phyloP scores from a whole-genome alignment of 345 rosid species.

The Excoecaria cochinchinensis region DNA sequence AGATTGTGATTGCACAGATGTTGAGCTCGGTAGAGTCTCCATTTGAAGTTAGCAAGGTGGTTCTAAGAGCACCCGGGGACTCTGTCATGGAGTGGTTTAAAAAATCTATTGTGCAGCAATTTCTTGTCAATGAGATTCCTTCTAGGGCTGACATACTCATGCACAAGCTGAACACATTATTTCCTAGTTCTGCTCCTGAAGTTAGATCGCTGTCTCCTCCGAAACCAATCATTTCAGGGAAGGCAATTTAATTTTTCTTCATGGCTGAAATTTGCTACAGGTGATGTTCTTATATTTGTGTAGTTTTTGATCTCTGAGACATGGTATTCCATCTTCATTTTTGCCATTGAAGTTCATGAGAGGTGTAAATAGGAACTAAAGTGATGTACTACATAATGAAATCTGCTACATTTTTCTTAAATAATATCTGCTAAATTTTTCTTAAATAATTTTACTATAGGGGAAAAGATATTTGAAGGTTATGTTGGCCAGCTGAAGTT shows the following conservation, averaged over 20 bases:
- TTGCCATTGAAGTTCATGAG: too few species aligned
- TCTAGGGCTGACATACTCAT: slow-evolving; percentile 85
- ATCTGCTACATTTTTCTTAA: too few species aligned
- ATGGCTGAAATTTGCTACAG: neutral
- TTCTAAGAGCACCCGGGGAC: slow-evolving; percentile 87
- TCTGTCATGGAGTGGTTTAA: slow-evolving; percentile 95
- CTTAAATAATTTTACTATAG: too few species aligned
- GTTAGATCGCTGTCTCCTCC: slow-evolving; percentile 73
- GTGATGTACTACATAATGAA: too few species aligned
- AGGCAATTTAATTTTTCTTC: slow-evolving; percentile 10
- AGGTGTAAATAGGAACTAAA: too few species aligned
- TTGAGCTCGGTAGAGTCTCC: slow-evolving; percentile 92
- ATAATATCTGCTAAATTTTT: too few species aligned
- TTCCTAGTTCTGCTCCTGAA: slow-evolving; percentile 96
- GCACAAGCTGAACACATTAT: slow-evolving; percentile 83
- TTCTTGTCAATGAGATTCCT: slow-evolving; percentile 86
- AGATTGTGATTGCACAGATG: slow-evolving; percentile 89
- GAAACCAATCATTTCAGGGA: slow-evolving; percentile 29
- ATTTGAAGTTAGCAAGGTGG: slow-evolving; percentile 93
- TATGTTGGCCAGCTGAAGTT: too few species aligned
- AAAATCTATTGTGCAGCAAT: slow-evolving; percentile 96
- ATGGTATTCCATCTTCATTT: too few species aligned
- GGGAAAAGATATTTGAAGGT: too few species aligned
- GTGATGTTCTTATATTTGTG: slow-evolving; percentile 3
- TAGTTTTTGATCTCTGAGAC: too few species aligned